phyloP scores from a whole-genome alignment of 78 protist species.

The Isochrysis galbana region DNA sequence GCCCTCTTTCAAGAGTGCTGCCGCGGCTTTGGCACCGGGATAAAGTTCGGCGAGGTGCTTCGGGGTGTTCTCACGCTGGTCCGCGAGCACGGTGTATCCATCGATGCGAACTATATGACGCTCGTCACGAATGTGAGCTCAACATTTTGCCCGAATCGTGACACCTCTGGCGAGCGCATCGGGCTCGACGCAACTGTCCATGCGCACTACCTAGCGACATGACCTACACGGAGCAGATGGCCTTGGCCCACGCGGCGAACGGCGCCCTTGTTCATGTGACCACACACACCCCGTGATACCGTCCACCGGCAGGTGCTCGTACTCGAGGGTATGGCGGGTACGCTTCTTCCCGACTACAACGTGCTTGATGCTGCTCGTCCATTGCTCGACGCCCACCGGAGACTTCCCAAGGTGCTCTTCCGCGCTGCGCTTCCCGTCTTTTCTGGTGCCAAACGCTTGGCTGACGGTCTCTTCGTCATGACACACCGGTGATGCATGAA shows the following conservation, averaged over 20 bases:
- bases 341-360: constrained; percentile 25
- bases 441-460: no score
- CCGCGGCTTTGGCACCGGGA: background rate
- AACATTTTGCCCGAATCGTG: no score
- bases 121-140: constrained; percentile 10
- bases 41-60: constrained; percentile 8
- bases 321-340: background rate
- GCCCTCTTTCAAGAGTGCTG: background rate
- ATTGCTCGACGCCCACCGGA: constrained; percentile 1
- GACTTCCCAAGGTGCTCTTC: background rate
- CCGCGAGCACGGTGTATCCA: constrained; percentile 7
- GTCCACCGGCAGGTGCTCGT: no score
- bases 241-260: no score
- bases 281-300: no score
- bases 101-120: background rate
- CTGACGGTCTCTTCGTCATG: no score
- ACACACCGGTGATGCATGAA: no score
- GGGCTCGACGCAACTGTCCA: no score
- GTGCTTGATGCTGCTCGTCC: constrained; percentile 41
- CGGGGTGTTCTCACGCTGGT: background rate
- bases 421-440: background rate
- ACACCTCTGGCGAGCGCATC: no score
- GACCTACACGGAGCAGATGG: no score
- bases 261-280: no score
- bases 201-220: no score